phyloP scores from a whole-genome alignment of 805 yeast genomes.

The Yarrowia bubula region DNA sequence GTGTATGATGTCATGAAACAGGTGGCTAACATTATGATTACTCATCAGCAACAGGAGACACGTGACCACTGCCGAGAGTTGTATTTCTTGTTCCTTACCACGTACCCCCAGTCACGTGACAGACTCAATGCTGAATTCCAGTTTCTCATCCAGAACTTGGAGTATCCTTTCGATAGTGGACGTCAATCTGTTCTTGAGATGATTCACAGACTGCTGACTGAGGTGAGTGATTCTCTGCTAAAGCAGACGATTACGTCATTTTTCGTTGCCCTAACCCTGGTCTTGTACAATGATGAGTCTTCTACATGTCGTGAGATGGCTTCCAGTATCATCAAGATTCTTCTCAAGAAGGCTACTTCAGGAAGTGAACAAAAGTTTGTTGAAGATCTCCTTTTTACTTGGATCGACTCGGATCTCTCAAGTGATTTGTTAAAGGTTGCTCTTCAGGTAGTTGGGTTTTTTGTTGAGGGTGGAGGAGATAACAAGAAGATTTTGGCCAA shows the following conservation, averaged over 20 bases:
- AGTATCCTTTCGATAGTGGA: slow-evolving; percentile 83
- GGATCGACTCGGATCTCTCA: slow-evolving; percentile 54
- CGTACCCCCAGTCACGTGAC: slow-evolving; percentile 89
- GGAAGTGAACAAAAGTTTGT: slow-evolving; percentile 38
- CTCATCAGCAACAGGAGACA: slow-evolving; percentile 78
- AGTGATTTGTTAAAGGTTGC: slow-evolving; percentile 65
- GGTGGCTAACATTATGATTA: slow-evolving; percentile 81
- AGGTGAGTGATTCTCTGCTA: slow-evolving; percentile 59
- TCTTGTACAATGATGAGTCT: slow-evolving; percentile 72
- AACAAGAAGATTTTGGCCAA: slow-evolving; percentile 46
- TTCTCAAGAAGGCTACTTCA: slow-evolving; percentile 44
- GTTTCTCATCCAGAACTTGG: slow-evolving; percentile 72
- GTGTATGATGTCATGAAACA: slow-evolving; percentile 84
- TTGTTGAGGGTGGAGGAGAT: slow-evolving; percentile 49
- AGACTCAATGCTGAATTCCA: slow-evolving; percentile 79
- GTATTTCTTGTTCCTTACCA: slow-evolving; percentile 83
- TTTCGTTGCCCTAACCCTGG: slow-evolving; percentile 77
- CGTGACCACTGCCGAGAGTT: slow-evolving; percentile 81
- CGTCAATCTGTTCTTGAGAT: slow-evolving; percentile 89
- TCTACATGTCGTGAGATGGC: slow-evolving; percentile 85
- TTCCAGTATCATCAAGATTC: slow-evolving; percentile 52
- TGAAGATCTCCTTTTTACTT: slow-evolving; percentile 49
- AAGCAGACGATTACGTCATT: slow-evolving; percentile 54
- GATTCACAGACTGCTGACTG: slow-evolving; percentile 64
- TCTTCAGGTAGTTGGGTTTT: slow-evolving; percentile 66